These are phyloP conservation scores for Globisporangium apiculatum DNA, from an alignment of 352 stramenopile genomes.

Conservation along the genomic window DNA sequence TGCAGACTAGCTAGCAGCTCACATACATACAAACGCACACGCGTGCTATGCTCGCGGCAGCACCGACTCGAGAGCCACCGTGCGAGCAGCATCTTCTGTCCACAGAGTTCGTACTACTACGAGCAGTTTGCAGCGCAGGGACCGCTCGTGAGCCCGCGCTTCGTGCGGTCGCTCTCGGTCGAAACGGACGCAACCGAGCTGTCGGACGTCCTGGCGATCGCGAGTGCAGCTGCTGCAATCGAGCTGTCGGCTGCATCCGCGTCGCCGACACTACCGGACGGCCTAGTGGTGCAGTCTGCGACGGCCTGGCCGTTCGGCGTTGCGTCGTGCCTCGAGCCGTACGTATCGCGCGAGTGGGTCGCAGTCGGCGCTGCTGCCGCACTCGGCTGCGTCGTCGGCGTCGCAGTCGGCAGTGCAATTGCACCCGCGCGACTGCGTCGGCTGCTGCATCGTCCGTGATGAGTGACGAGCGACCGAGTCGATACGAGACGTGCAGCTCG, in stretches of 20 bases:
- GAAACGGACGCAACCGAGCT: constrained; percentile 11
- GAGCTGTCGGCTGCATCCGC: background rate
- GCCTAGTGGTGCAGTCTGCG: background rate
- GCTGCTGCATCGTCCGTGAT: background rate
- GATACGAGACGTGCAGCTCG: no score
- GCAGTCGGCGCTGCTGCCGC: constrained; percentile 19
- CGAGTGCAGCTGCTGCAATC: background rate
- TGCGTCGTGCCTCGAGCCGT: constrained; percentile 1
- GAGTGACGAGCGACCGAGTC: no score
- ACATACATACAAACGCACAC: background rate
- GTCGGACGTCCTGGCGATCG: constrained; percentile 4
- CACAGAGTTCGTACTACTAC: constrained; percentile 11
- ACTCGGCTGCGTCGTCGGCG: constrained; percentile 29
- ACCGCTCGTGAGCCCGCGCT: constrained; percentile 14
- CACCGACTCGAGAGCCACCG: constrained; percentile 16
- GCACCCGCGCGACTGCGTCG: constrained; percentile 2
- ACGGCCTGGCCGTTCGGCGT: background rate
- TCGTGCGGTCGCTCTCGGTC: constrained; percentile 18
- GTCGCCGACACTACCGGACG: background rate
- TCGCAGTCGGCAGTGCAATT: constrained; percentile 6
- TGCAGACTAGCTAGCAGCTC: background rate
- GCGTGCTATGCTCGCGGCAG: constrained; percentile 2
- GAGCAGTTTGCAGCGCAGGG: constrained; percentile 14
- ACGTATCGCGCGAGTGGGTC: constrained; percentile 16
- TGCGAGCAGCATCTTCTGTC: background rate